These are phyloP conservation scores for Citrus trifoliata DNA, from an alignment of 345 rosid genomes.

Conservation along the genomic window DNA sequence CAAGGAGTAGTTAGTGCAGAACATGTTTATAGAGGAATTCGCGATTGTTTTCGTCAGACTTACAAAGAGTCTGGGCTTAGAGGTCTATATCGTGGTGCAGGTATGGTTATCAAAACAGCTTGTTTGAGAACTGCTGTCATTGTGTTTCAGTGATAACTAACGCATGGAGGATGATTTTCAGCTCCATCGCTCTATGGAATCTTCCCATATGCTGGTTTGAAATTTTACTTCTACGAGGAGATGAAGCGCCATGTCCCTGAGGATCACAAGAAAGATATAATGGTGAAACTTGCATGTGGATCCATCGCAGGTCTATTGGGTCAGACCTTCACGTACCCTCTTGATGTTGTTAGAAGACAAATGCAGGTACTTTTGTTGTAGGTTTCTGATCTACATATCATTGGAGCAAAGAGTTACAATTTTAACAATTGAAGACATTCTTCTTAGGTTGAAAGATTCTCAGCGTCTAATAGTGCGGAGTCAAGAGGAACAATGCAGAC, in stretches of 20 bases:
- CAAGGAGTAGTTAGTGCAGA: slow-evolving; percentile 36
- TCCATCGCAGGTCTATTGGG: slow-evolving; percentile 88
- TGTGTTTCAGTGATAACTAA: slow-evolving; percentile 12
- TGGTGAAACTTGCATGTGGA: slow-evolving; percentile 75
- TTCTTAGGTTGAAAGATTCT: slow-evolving; percentile 67
- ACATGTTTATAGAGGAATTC: slow-evolving; percentile 62
- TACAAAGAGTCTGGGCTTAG: slow-evolving; percentile 66
- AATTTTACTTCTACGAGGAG: slow-evolving; percentile 94
- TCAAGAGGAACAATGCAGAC: slow-evolving; percentile 69
- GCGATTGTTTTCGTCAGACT: slow-evolving; percentile 79
- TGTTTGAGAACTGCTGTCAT: slow-evolving; percentile 2
- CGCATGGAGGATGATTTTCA: slow-evolving; percentile 22
- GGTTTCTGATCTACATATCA: not conserved
- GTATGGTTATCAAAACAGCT: slow-evolving; percentile 38
- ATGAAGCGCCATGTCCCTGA: slow-evolving; percentile 86
- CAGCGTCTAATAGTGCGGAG: slow-evolving; percentile 41
- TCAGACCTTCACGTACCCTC: slow-evolving; percentile 95
- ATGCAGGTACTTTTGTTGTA: slow-evolving; percentile 63
- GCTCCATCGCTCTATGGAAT: slow-evolving; percentile 95
- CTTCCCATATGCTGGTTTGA: slow-evolving; percentile 96
- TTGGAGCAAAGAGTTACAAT: not conserved
- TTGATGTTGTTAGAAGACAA: slow-evolving; percentile 97
- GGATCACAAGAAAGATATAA: slow-evolving; percentile 67
- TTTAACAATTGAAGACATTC: slow-evolving; percentile 4
- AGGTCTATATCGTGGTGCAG: slow-evolving; percentile 93